Evolutionary conservation across 805 yeast species (phyloP), one percentile per base, ranked within the genome.

Genomic region (Ogataea paradorogensis): DNA sequence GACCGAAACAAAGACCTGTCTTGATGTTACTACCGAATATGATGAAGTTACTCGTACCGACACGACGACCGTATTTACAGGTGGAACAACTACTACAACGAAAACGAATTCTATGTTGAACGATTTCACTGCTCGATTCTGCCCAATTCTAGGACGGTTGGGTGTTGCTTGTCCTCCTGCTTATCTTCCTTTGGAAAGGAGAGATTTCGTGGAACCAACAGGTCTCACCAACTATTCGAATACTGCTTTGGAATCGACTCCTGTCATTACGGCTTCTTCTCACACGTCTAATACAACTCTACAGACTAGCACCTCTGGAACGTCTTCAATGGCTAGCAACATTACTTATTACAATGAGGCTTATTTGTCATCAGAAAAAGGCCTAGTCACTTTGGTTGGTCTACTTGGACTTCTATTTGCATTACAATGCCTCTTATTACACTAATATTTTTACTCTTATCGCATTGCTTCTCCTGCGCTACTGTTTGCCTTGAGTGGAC

Each of bases 61-160:
- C 8, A 42, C 40, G 10, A 24, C 40, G 15, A 42, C 39, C 10
- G 31, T 35, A 8, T 26, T 30, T 11, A 36, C 46, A 9, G 30
- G 42, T 2, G 37, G 35, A 10, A 37, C 46, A 4, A 38, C 46
- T 5, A 40, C 45, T 14, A 41, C 48, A 3, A 40, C 48, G 1
- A 22, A 26, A 11, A 27, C 30, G 9, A 30, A 43, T 7, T 38
- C 48, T 0, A 48, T 33, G 27, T 24, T 46, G 18, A 45, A 38
- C 21, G 49, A 50, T 29, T 40, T 46, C 30, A 47, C 52, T 2
- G 47, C 54, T 3, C 37, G 54, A 15, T 47, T 47, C 31, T 50
- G 52, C 25, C 42, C 49, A 7, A 42, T 50, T 25, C 30, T 47
- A 34, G 40, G 49, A 15, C 39, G 50, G 11, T 24, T 50, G 22